These are phyloP conservation scores for Pleurotus djamor DNA, from an alignment of 768 basidiomycete genomes.

Conservation along the genomic window DNA sequence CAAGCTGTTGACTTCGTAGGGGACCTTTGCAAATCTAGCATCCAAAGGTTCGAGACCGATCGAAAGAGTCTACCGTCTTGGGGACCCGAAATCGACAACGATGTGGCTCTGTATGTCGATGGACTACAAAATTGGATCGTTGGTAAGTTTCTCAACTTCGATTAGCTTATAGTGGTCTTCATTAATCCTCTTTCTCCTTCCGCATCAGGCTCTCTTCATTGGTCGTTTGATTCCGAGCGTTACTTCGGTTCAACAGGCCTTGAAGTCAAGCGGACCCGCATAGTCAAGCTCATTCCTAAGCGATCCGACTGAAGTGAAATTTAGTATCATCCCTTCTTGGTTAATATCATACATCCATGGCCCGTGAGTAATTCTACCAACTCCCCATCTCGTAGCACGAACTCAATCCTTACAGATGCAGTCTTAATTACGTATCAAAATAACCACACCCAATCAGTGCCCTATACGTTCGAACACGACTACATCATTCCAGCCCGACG, in stretches of 20 bases:
- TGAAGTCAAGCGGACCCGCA: constrained; percentile 21
- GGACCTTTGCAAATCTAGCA: constrained; percentile 23
- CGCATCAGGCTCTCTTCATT: constrained; percentile 26
- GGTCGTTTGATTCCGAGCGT: constrained; percentile 41
- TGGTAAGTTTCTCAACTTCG: constrained; percentile 5
- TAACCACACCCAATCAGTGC: too few relatives aligned
- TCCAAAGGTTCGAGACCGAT: constrained; percentile 27
- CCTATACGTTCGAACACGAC: neutral
- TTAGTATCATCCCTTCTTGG: neutral
- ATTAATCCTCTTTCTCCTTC: neutral
- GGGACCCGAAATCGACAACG: constrained; percentile 25
- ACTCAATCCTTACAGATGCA: too few relatives aligned
- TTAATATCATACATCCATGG: neutral
- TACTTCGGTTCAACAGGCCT: constrained; percentile 26
- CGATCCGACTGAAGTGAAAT: neutral
- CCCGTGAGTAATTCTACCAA: neutral
- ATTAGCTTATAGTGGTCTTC: neutral
- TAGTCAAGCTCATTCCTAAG: constrained; percentile 11
- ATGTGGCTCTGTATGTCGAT: constrained; percentile 31
- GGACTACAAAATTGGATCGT: constrained; percentile 37
- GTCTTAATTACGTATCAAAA: too few relatives aligned
- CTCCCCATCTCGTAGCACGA: too few relatives aligned
- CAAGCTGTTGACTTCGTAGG: constrained; percentile 35
- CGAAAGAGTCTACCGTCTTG: constrained; percentile 28
- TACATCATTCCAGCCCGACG: neutral